Base-by-base conservation (phyloP, 257 asterid genomes). In the Scutellaria minor region DNA sequence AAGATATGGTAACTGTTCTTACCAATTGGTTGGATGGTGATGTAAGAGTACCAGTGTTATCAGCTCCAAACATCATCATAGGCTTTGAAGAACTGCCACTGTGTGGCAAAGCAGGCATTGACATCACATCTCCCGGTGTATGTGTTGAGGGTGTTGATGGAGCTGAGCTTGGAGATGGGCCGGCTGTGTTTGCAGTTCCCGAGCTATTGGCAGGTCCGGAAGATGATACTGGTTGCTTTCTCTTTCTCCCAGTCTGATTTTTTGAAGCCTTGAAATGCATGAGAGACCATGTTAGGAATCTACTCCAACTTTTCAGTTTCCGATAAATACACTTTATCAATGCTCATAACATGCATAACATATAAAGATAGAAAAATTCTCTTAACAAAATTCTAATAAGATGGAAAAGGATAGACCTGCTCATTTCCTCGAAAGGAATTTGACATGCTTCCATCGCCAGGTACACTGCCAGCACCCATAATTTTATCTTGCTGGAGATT, bases 111-210 rank as follows among this genome's bases (percentile, higher is more conserved):
- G 88, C 82, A 68, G 97, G 87, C 89, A 89, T 85, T 56, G 97
- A 84, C 80, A 94, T 90, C 55, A 87, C 96, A 76, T 95, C 99
- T 65, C 98, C 97, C 10, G 98, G 91, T 5, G 99, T 95, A 74
- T 95, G 99, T 57, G 97, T 90, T 12, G 99, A 95, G 40, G 99
- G 99, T 8, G 99, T 95, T 20, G 99, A 95, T 65, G 99, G 99
- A 53, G 98, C 97, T 11, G 99, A 95, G 83, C 99, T 87, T 60
- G 99, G 99, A 70, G 99, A 95, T 6, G 98, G 99, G 50, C 97
- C 99, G 18, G 99, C 96, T 0, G 99, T 95, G 83, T 95, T 95
- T 41, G 92, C 97, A 47, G 99, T 95, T 64, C 99, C 99, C 3
- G 99, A 85, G 85, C 99, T 95, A 79, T 95, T 95, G 24, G 97